Evolutionary conservation across 495 filamentous ascomycete species (phyloP), one percentile per base, ranked within the genome.

Genomic region (Neurospora tetrasperma): DNA sequence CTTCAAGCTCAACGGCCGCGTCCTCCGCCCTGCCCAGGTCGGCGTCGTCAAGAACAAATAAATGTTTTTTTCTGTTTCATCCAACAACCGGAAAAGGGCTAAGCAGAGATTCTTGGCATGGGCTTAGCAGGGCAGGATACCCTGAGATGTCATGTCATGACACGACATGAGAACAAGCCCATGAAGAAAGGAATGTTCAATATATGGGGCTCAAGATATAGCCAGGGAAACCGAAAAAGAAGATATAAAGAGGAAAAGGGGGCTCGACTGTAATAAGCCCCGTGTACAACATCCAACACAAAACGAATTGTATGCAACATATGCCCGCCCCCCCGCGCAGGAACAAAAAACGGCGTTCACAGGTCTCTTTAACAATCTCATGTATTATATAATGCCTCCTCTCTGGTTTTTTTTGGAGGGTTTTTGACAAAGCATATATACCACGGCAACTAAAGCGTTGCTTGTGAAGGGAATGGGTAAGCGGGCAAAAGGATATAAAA

Each of bases 11-110:
- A 98, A 99, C 81, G 96, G 96, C 73, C 85, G 96, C 76, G 86
- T 97, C 69, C 83, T 99, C 74, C 89, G 96, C 85, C 92, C 95
- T 73, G 93, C 95, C 75, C 97, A 98, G 88, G 95, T 98, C 71
- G 95, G 95, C 76, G 92, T 98, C 72, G 95, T 96, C 72, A 88
- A 87, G 84, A 87, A 85, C 80, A 78, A 81, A 76, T 86, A 81
- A 76, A 72, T 69, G 44, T 38, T 44, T 40, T 18, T 7, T 12
- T n/a, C 54, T 23, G 54, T 62, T 62, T 62, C 23, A 31, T 62
- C 12, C 54, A 23, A 16, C 23, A 62, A 31, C 23, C 54, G 46
- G 5, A 62, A 62, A 41, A 70, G 69, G 74, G 66, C 43, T 20
- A 39, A 59, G 74, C 73, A 46, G 31, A 59, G 40, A 62, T 38